Base-by-base conservation (phyloP, 106 monocot species). In the Alisma plantagoaquatica region DNA sequence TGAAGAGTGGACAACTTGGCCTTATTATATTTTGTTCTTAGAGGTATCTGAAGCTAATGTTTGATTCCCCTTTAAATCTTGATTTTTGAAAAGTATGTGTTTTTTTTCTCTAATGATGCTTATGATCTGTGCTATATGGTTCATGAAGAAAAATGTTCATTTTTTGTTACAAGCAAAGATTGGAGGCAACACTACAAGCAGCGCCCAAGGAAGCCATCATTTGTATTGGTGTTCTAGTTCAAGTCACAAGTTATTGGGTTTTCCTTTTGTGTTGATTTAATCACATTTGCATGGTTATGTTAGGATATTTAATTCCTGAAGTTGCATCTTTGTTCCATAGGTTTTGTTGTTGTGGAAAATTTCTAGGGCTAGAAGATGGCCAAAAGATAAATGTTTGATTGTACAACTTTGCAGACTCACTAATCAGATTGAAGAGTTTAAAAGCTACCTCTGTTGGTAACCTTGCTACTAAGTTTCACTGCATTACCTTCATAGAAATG, bases 401-500 rank as follows among this genome's bases (percentile, higher is more conserved):
- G 16, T 64, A 79, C 68, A 98, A 90, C 45, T 70, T 74, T 51
- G 50, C 59, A 20, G 76, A 98, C 47, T 73, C 89, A 10, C 21
- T 75, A 29, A 98, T 90, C 43, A 59, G 81, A 27, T 52, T 98
- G 59, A 89, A 78, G 67, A 89, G 76, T 56, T 70, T 98, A 67
- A 98, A 98, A 77, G 84, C 96, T 52, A 84, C 96, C 56, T 90
- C 76, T 76, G 90, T 98, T 66, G 85, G 96, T 98, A 53, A 9
- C 27, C 27, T 27, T 27, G 18, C 28, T 7, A 7, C 14, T 38
- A 6, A 6, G 9, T 38, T 38, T 38, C 6, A 7, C 35, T 38
- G 6, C 35, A 38, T n/a, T n/a, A n/a, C n/a, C 14, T 38, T 38
- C 6, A 14, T 38, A 38, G 22, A 30, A 35, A 4, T 26, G n/a